These are phyloP conservation scores for Fusarium pseudocircinatum DNA, from an alignment of 2,329 filamentous ascomycete genomes.

Conservation along the genomic window DNA sequence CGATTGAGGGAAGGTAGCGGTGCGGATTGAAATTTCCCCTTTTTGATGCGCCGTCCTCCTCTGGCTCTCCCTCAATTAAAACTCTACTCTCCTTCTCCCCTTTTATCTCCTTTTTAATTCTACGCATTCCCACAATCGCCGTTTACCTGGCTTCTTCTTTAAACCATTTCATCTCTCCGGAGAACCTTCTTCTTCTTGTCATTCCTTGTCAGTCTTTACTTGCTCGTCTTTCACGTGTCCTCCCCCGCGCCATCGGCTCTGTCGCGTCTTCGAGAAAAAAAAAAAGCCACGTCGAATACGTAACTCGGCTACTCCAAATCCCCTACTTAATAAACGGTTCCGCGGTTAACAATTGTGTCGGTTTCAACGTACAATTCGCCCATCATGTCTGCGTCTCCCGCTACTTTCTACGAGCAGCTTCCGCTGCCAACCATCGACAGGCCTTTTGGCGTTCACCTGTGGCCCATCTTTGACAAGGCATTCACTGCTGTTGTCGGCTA, in stretches of 20 bases:
- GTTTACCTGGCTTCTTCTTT: slow-evolving; percentile 28
- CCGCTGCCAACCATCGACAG: slow-evolving; percentile 85
- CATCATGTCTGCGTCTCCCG: slow-evolving; percentile 51
- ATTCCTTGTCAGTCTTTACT: slow-evolving; percentile 46
- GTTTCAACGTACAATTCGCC: slow-evolving; percentile 27
- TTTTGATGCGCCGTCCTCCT: slow-evolving; percentile 43
- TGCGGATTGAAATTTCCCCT: slow-evolving; percentile 51
- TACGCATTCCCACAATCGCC: slow-evolving; percentile 36
- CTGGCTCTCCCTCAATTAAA: slow-evolving; percentile 36
- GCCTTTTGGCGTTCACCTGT: slow-evolving; percentile 90
- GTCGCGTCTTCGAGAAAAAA: slow-evolving; percentile 27
- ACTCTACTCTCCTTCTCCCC: slow-evolving; percentile 40
- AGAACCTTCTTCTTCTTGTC: slow-evolving; percentile 49
- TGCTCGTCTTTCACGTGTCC: slow-evolving; percentile 31
- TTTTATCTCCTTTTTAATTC: slow-evolving; percentile 41
- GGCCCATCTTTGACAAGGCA: slow-evolving; percentile 92
- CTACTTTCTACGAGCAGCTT: slow-evolving; percentile 63
- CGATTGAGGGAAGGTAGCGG: slow-evolving; percentile 16
- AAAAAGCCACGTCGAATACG: slow-evolving; percentile 36
- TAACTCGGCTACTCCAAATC: slow-evolving; percentile 8
- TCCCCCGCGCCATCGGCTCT: slow-evolving; percentile 40
- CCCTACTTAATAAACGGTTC: slow-evolving; percentile 27
- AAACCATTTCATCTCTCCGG: slow-evolving; percentile 36
- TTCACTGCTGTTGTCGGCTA: slow-evolving; percentile 83
- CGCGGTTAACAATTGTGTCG: slow-evolving; percentile 14